Evolutionary conservation across 768 basidiomycete genomes (phyloP), one percentile per base, ranked within the genome.

Genomic region (Termitomyces sp.): DNA sequence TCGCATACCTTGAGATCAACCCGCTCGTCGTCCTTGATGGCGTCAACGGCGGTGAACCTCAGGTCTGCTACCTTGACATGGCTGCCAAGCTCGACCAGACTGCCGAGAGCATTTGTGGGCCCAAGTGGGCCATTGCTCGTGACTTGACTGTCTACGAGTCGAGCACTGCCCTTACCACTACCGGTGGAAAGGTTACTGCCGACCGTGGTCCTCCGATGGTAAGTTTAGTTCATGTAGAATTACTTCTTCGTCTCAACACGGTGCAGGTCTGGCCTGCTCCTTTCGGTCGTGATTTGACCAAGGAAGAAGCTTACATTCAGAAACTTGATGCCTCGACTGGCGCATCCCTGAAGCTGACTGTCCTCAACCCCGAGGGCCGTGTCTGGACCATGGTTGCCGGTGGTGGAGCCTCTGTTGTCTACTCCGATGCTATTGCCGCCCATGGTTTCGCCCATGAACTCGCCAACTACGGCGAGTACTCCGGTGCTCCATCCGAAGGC

Each of bases 371-470:
- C 53, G 88, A 91, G 69, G 97, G 96, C 58, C 89, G 95, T 59
- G 85, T 99, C 62, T 99, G 97, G 97, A 98, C 97, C 64, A 98
- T 98, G 96, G 97, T 99, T 55, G 96, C 97, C 54, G 97, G 96
- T 76, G 97, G 97, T 68, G 93, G 93, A 78, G 80, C 80, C 41
- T 75, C 73, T 47, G 80, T 81, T 59, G 85, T 87, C 57, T 86
- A 86, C 73, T 84, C 82, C 16, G 88, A 90, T 66, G 88, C 88
- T 61, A 90, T 90, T 63, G 87, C 86, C 58, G 95, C 96, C 6
- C 92, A 94, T 67, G 96, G 96, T 35, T 98, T 85, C 68, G 94
- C 97, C 19, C 84, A 97, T 68, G 97, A 99, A 72, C 89, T 99
- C 61, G 96, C 96, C 71, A 99, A 98, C 81, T 98, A 98, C 67